Evolutionary conservation across 805 yeast species (phyloP).

Genomic region (Metschnikowia baotianmanensis): DNA sequence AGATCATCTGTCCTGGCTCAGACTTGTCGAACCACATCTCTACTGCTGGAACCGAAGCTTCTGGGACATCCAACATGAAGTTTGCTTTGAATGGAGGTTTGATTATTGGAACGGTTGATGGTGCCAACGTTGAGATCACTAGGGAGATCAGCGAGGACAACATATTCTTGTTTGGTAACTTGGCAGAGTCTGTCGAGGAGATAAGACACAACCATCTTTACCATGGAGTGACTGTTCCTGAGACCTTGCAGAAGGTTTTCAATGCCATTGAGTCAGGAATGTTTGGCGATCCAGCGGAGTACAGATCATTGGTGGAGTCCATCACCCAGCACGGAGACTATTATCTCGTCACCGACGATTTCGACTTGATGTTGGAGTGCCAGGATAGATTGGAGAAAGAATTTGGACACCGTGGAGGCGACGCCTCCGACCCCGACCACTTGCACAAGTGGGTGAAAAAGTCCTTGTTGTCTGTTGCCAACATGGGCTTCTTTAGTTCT

Average conservation of each 20-base stretch:
- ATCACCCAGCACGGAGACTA: constrained; percentile 76
- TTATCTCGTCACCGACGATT: constrained; percentile 86
- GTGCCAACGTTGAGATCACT: constrained; percentile 94
- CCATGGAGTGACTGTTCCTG: constrained; percentile 59
- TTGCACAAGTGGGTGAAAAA: constrained; percentile 71
- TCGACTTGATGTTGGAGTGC: constrained; percentile 81
- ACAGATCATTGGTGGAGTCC: constrained; percentile 63
- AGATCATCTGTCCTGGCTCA: constrained; percentile 83
- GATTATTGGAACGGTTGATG: constrained; percentile 93
- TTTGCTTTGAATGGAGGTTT: constrained; percentile 92
- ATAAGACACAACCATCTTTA: constrained; percentile 71
- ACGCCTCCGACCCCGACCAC: constrained; percentile 47
- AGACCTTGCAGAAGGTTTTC: constrained; percentile 60
- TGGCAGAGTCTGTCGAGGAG: constrained; percentile 86
- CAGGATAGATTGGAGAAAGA: constrained; percentile 74
- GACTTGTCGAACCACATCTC: constrained; percentile 93
- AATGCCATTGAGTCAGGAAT: constrained; percentile 60
- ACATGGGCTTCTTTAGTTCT: constrained; percentile 88
- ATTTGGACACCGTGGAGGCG: constrained; percentile 48
- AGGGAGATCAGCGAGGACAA: constrained; percentile 93
- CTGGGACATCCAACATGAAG: constrained; percentile 96
- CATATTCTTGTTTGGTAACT: constrained; percentile 86
- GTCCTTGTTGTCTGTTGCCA: constrained; percentile 76
- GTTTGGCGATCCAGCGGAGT: constrained; percentile 72
- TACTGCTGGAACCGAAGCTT: constrained; percentile 96